Conservation (phyloP, 2,329 filamentous ascomycete genomes). For the Sclerotinia trifoliorum region DNA sequence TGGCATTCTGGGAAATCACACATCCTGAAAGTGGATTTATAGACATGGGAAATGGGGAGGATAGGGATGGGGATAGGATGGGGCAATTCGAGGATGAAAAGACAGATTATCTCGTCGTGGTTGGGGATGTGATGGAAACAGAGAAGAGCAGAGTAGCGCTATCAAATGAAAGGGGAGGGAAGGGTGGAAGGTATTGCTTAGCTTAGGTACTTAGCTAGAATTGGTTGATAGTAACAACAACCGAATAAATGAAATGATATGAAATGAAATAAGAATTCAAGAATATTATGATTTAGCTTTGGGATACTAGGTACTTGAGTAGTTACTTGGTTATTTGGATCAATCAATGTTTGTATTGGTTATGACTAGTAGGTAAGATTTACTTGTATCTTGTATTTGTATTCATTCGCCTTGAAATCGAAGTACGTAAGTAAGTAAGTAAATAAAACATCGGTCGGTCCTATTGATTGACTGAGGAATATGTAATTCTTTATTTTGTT, state of each 20-base stretch:
- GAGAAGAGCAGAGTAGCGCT: not conserved
- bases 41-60: constrained; percentile 12
- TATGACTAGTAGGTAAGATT: too few species aligned
- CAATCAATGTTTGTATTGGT: too few species aligned
- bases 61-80: not conserved
- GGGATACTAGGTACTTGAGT: too few species aligned
- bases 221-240: not conserved
- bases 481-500: too few species aligned
- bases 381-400: too few species aligned
- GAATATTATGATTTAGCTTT: not conserved
- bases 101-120: not conserved
- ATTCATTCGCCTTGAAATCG: too few species aligned
- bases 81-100: not conserved
- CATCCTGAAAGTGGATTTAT: constrained; percentile 13
- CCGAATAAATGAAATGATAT: not conserved
- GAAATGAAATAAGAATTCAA: not conserved
- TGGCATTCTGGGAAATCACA: constrained; percentile 12
- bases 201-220: not conserved
- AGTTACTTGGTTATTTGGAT: too few species aligned
- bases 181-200: not conserved
- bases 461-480: too few species aligned
- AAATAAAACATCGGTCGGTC: too few species aligned
- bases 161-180: not conserved
- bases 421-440: too few species aligned
- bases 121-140: not conserved